Evolutionary conservation across 768 basidiomycete genomes (phyloP).

Genomic region (Tylopilus subfusipes): DNA sequence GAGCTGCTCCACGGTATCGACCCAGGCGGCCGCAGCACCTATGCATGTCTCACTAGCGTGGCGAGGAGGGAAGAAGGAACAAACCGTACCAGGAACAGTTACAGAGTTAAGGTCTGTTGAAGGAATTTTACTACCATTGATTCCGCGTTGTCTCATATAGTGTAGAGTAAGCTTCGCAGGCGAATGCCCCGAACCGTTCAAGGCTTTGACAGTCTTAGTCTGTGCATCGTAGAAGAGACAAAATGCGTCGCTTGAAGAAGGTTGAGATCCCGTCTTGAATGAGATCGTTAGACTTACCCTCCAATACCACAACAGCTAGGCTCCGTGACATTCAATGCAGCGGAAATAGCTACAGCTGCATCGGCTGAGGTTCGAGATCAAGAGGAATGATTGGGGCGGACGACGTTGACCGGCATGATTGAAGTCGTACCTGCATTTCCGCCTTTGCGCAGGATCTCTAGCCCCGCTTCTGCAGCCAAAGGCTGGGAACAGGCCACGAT

Average conservation of each 20-base stretch:
- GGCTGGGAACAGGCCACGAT: slow-evolving; percentile 89
- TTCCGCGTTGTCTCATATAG: slow-evolving; percentile 63
- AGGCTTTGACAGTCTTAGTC: slow-evolving; percentile 74
- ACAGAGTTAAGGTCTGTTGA: slow-evolving; percentile 82
- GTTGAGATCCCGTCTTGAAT: slow-evolving; percentile 10
- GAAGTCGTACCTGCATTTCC: slow-evolving; percentile 82
- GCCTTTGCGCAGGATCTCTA: slow-evolving; percentile 88
- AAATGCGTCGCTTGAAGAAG: slow-evolving; percentile 67
- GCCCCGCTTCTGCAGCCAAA: slow-evolving; percentile 83
- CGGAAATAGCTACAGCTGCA: slow-evolving; percentile 91
- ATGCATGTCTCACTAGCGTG: slow-evolving; percentile 20
- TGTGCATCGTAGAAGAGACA: slow-evolving; percentile 89
- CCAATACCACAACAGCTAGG: slow-evolving; percentile 90
- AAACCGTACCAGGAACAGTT: slow-evolving; percentile 67
- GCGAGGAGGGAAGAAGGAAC: not conserved
- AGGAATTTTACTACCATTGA: slow-evolving; percentile 68
- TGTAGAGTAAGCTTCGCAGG: slow-evolving; percentile 78
- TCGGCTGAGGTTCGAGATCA: slow-evolving; percentile 52
- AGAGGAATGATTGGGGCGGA: not conserved
- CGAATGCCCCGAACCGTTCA: slow-evolving; percentile 91
- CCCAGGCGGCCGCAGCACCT: slow-evolving; percentile 95
- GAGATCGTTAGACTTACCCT: slow-evolving; percentile 47
- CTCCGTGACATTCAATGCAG: slow-evolving; percentile 89
- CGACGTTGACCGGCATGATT: not conserved
- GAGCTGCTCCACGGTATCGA: slow-evolving; percentile 79